Conservation (phyloP, 257 asterid species). For the Solanum appendiculatum region DNA sequence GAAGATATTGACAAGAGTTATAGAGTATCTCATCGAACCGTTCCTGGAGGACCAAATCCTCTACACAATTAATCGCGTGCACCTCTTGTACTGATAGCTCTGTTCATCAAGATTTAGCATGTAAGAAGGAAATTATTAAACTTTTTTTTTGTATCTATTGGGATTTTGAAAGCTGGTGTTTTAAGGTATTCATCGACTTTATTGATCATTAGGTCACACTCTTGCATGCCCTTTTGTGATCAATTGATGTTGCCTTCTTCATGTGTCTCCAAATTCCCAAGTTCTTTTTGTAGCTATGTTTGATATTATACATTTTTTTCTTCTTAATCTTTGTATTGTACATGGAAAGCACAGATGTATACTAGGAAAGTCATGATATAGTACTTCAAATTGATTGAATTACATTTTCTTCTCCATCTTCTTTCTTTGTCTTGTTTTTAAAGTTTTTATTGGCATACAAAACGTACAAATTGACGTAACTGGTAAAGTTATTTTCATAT, state of each 20-base stretch:
- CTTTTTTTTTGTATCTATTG: not conserved
- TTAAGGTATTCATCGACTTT: not conserved
- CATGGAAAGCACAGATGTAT: not conserved
- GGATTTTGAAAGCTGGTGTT: accelerated
- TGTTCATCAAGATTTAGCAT: not conserved
- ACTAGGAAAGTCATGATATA: not conserved
- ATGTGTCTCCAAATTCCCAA: not conserved
- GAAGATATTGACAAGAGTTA: not conserved
- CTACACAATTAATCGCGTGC: constrained; percentile 29
- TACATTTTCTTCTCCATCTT: not conserved
- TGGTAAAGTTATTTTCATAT: too few species aligned
- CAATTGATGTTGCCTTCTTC: not conserved
- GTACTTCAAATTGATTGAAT: not conserved
- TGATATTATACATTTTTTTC: not conserved
- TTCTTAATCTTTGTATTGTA: not conserved
- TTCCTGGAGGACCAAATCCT: constrained; percentile 65
- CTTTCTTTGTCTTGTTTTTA: not conserved
- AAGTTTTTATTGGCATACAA: not conserved
- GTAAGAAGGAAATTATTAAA: not conserved
- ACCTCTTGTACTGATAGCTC: accelerated
- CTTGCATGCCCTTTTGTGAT: not conserved
- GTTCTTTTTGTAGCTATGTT: not conserved
- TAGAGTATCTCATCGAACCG: constrained; percentile 17
- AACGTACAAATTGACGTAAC: too few species aligned
- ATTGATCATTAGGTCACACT: not conserved